Conservation (phyloP, 2,329 filamentous ascomycete species). For the Sporothrix pallida region DNA sequence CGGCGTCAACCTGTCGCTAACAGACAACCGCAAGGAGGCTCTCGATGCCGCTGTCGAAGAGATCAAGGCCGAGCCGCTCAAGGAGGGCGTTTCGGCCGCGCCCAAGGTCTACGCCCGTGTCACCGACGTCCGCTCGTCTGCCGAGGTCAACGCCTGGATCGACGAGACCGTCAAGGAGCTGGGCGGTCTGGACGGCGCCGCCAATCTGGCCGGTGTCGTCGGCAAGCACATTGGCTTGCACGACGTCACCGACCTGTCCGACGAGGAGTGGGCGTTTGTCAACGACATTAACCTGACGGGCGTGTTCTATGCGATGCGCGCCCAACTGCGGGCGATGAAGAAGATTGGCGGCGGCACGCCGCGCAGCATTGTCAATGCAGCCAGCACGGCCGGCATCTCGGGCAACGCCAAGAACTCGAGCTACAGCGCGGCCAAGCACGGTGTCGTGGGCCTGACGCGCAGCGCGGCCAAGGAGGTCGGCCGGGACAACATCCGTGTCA, state of each 20-base stretch:
- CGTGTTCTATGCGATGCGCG: constrained; percentile 56
- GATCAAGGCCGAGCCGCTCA: not conserved
- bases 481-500: constrained; percentile 34
- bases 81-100: not conserved
- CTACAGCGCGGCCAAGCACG: constrained; percentile 43
- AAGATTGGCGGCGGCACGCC: constrained; percentile 42
- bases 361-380: constrained; percentile 39
- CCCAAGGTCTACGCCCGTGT: constrained; percentile 31
- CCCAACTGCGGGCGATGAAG: constrained; percentile 30
- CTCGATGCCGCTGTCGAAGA: constrained; percentile 40
- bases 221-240: constrained; percentile 40
- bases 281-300: constrained; percentile 55
- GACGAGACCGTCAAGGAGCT: constrained; percentile 43
- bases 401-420: constrained; percentile 46
- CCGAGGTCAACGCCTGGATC: constrained; percentile 47
- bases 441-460: constrained; percentile 43
- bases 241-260: constrained; percentile 37
- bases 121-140: constrained; percentile 44
- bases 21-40: constrained; percentile 49
- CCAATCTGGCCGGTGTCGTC: constrained; percentile 49
- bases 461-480: constrained; percentile 42
- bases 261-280: constrained; percentile 34
- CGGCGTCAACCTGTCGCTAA: constrained; percentile 52
- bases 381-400: constrained; percentile 46
- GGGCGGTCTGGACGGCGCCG: constrained; percentile 47